These are phyloP conservation scores for Endotrypanum monterogeii DNA, from an alignment of 208 protist species.

Conservation along the genomic window DNA sequence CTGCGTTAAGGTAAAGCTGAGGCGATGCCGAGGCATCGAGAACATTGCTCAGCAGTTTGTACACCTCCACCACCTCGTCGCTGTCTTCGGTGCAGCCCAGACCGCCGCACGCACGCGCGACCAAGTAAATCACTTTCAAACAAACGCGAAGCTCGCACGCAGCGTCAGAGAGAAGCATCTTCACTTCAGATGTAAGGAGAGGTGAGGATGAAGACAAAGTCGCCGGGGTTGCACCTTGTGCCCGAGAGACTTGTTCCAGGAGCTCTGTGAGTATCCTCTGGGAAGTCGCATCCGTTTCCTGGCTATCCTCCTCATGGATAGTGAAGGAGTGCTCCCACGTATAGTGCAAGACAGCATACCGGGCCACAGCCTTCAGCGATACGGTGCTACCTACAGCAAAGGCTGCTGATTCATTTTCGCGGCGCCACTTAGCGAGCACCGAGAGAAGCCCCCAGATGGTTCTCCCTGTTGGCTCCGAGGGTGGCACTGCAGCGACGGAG, in stretches of 20 bases:
- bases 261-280: background rate
- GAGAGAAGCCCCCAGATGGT: constrained; percentile 10
- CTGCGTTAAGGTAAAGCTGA: constrained; percentile 1
- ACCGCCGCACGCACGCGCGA: constrained; percentile 4
- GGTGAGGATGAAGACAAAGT: background rate
- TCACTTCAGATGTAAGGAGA: background rate
- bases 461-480: background rate
- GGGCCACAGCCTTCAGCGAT: constrained; percentile 3
- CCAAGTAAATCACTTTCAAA: constrained; percentile 9
- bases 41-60: background rate
- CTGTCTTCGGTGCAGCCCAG: constrained; percentile 8
- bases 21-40: constrained; percentile 7
- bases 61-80: constrained; percentile 8
- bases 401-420: background rate
- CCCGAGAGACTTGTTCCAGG: background rate
- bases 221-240: background rate
- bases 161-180: constrained; percentile 3
- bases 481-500: background rate
- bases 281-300: background rate
- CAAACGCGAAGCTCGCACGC: constrained; percentile 1
- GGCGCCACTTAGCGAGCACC: background rate
- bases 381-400: background rate
- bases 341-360: constrained; percentile 7
- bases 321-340: background rate
- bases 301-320: background rate